Evolutionary conservation across 495 filamentous ascomycete genomes (phyloP).

Genomic region (Antarctomyces pellizariae): DNA sequence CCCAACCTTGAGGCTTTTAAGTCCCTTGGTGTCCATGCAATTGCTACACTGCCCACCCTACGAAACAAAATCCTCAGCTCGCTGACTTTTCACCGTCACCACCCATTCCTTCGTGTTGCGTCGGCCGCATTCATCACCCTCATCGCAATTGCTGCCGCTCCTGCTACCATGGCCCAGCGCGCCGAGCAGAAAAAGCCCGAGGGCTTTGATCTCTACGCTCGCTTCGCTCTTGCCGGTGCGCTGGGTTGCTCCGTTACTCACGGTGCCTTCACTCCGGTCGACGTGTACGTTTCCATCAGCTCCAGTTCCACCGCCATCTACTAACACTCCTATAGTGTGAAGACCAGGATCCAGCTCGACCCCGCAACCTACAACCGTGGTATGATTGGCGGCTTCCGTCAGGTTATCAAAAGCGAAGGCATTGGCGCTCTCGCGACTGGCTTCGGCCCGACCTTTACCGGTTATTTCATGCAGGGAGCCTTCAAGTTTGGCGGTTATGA

Average conservation of each 20-base stretch:
- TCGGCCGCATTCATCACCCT: conserved; percentile 17
- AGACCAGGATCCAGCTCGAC: conserved; percentile 88
- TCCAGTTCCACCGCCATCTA: neutral
- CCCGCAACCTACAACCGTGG: conserved; percentile 75
- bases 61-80: too few species aligned
- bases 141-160: conserved; percentile 13
- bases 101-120: too few species aligned
- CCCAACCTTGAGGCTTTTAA: too few species aligned
- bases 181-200: conserved; percentile 15
- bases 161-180: conserved; percentile 14
- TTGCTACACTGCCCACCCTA: too few species aligned
- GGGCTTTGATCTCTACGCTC: conserved; percentile 16
- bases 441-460: conserved; percentile 66
- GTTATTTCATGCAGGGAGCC: conserved; percentile 86
- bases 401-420: conserved; percentile 68
- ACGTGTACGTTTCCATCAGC: conserved; percentile 44
- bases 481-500: conserved; percentile 95
- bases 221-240: conserved; percentile 65
- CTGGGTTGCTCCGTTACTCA: conserved; percentile 72
- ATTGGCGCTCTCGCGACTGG: conserved; percentile 75
- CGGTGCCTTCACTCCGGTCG: conserved; percentile 59
- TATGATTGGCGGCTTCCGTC: conserved; percentile 65
- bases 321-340: too few species aligned
- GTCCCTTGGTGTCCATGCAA: too few species aligned
- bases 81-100: too few species aligned